A percentile compares a stretch with the other conserved stretches of the same genome.
phyloP scores from a whole-genome alignment of 305 asterid species.

The Solanum hybrid region DNA sequence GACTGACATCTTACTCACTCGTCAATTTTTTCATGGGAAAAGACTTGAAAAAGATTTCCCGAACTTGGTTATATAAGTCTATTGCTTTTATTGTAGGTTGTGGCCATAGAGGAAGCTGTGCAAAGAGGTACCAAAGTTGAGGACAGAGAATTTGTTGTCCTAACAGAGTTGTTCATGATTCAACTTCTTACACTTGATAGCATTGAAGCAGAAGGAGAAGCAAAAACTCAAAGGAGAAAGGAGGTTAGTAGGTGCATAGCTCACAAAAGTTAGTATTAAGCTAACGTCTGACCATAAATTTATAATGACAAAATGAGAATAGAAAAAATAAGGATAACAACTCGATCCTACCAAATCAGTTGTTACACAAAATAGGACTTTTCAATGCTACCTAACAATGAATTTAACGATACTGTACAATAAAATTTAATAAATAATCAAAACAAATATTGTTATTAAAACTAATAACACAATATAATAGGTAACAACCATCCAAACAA shows the following conservation, averaged over 20 bases:
- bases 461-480: not conserved
- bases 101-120: constrained; percentile 7
- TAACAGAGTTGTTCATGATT: constrained; percentile 22
- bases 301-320: not conserved
- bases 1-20: not conserved
- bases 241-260: constrained; percentile 14
- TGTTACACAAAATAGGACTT: not conserved
- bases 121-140: constrained; percentile 4
- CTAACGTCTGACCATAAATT: not conserved
- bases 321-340: not conserved
- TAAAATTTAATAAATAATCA: not conserved
- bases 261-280: not conserved
- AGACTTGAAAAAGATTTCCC: not conserved
- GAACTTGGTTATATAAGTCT: not conserved
- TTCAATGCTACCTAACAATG: not conserved
- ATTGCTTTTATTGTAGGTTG: constrained; percentile 9
- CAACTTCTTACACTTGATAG: constrained; percentile 22
- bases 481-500: not conserved
- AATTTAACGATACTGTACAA: not conserved
- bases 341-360: not conserved
- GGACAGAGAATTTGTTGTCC: constrained; percentile 14
- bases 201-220: constrained; percentile 19
- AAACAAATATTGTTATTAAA: not conserved
- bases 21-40: not conserved
- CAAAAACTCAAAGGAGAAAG: constrained; percentile 15